Base-by-base conservation (phyloP, 164 flowering plant genomes). In the Brasenia schreberi region DNA sequence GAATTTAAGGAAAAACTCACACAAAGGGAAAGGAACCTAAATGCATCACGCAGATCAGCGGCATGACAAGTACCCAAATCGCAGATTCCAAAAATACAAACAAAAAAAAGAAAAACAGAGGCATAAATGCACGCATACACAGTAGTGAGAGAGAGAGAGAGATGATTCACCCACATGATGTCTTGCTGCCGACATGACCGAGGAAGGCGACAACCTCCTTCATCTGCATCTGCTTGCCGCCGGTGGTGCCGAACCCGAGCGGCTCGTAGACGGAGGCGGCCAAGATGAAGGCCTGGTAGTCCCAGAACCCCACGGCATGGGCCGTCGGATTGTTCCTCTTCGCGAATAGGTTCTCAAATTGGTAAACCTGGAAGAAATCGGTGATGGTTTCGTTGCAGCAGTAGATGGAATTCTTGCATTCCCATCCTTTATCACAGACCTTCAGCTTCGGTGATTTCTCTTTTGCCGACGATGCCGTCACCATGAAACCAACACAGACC, bases 351-450 rank as follows among this genome's bases (percentile, higher is more conserved):
- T 87, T 76, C 82, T 93, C 97, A 64, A 93, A 93, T 65, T 90
- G 90, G 66, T 93, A 86, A 0, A 75, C 53, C 72, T 87, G 81
- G 67, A 93, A 90, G 56, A 69, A 75, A 63, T 93, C 91, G 0
- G 98, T 82, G 19, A 93, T 82, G 9, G 98, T 93, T 39, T 77
- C 70, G 67, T 90, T 90, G 72, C 98, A 93, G 71, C 98, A 93
- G 67, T 75, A 81, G 0, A 42, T 60, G 0, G 93, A 86, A 61
- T 69, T 42, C 7, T 66, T 68, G 66, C 97, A 93, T 69, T 93
- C 98, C 97, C 97, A 93, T 0, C 87, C 92, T 60, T 81, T 77
- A 4, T 39, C 68, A 62, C 97, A 90, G 19, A 80, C 61, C 71
- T 82, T 88, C 73, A 71, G 59, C 43, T 67, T 71, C 27, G 85